A percentile compares a stretch with the other conserved stretches of the same genome.
Conservation (phyloP, 2,329 filamentous ascomycete genomes). For the Calonectria naviculata region DNA sequence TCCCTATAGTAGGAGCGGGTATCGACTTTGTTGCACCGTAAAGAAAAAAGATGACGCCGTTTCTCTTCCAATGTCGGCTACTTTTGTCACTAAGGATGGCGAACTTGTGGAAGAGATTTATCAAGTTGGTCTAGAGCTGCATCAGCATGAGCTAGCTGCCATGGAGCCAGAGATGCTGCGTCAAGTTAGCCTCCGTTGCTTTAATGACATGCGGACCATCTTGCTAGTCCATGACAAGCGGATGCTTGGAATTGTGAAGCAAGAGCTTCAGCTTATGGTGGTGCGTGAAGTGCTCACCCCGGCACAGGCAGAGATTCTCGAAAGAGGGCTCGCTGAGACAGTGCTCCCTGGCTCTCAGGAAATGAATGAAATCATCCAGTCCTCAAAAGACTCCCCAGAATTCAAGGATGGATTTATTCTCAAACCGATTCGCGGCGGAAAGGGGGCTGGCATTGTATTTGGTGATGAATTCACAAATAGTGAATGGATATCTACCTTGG, state of each 20-base stretch:
- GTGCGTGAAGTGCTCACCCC: conserved; percentile 38
- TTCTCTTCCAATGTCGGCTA: neutral
- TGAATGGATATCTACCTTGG: conserved; percentile 43
- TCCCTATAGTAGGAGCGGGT: conserved; percentile 31
- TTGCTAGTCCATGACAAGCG: conserved; percentile 55
- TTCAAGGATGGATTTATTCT: conserved; percentile 46
- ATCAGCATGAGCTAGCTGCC: conserved; percentile 49
- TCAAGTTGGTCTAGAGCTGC: conserved; percentile 52
- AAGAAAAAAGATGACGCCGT: neutral
- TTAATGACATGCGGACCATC: conserved; percentile 54
- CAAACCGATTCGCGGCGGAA: conserved; percentile 52
- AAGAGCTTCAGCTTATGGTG: conserved; percentile 46
- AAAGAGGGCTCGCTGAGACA: conserved; percentile 47
- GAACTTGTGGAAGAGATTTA: conserved; percentile 47
- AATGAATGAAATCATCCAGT: conserved; percentile 33
- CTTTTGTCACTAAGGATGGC: conserved; percentile 29
- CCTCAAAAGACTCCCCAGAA: conserved; percentile 16
- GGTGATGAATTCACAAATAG: conserved; percentile 46
- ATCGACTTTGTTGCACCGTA: conserved; percentile 45
- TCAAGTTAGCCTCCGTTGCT: conserved; percentile 49
- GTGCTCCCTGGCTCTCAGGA: conserved; percentile 44
- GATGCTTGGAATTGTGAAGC: conserved; percentile 52
- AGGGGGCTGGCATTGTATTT: conserved; percentile 53
- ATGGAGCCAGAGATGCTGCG: conserved; percentile 46
- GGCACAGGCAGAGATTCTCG: conserved; percentile 39